Evolutionary conservation across 441 rosid genomes (phyloP).

Genomic region (Breynia disticha): DNA sequence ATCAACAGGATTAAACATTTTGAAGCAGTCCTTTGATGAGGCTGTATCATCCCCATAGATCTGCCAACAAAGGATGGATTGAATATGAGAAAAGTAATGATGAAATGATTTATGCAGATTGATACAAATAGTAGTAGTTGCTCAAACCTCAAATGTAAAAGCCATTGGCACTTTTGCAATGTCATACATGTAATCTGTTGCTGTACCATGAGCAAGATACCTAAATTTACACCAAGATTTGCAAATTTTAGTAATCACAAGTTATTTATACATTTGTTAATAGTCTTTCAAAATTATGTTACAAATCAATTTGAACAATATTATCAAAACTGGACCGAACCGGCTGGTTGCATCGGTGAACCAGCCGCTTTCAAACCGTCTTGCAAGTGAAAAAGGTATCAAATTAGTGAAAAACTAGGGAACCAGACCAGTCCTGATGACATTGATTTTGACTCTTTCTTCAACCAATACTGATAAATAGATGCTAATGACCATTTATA

Average conservation of each 20-base stretch:
- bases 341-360: too few species aligned
- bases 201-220: slow-evolving; percentile 97
- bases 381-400: too few species aligned
- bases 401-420: too few species aligned
- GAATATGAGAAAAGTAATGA: not conserved
- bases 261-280: too few species aligned
- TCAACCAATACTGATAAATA: too few species aligned
- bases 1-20: slow-evolving; percentile 90
- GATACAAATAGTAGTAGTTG: slow-evolving; percentile 10
- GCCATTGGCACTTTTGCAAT: slow-evolving; percentile 85
- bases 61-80: slow-evolving; percentile 27
- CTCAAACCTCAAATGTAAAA: slow-evolving; percentile 93
- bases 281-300: too few species aligned
- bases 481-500: too few species aligned
- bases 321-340: too few species aligned
- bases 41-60: slow-evolving; percentile 69
- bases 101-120: not conserved
- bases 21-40: slow-evolving; percentile 77
- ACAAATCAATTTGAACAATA: too few species aligned
- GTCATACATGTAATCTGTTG: slow-evolving; percentile 93
- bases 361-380: too few species aligned
- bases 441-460: too few species aligned
- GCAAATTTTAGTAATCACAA: not conserved
- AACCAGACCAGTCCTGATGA: too few species aligned
- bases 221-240: slow-evolving; percentile 26